These are phyloP conservation scores for Acrocalymma vagum DNA, from an alignment of 2,329 filamentous ascomycete genomes.

Conservation along the genomic window DNA sequence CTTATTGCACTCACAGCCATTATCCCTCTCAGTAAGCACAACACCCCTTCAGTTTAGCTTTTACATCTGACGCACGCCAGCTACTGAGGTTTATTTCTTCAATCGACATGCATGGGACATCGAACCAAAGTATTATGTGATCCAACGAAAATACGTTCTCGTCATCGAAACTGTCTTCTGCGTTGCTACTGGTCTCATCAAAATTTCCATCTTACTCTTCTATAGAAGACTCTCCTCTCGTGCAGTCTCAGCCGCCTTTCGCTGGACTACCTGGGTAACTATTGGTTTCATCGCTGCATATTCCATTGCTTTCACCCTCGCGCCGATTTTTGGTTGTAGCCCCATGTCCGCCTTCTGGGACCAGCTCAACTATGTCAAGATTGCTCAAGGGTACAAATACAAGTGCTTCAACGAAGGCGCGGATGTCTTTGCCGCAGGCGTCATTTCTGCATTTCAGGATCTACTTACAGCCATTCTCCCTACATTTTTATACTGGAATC, in stretches of 20 bases:
- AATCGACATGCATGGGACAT: constrained; percentile 40
- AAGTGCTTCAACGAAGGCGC: constrained; percentile 43
- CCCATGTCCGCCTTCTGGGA: constrained; percentile 44
- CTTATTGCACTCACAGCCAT: constrained; percentile 28
- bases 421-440: constrained; percentile 34
- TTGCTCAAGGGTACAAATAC: constrained; percentile 31
- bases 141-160: constrained; percentile 37
- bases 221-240: constrained; percentile 38
- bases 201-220: constrained; percentile 44
- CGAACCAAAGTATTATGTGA: constrained; percentile 18
- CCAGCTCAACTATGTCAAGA: constrained; percentile 26
- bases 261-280: constrained; percentile 31
- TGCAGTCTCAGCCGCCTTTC: constrained; percentile 32
- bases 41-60: background rate
- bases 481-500: constrained; percentile 42
- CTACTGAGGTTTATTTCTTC: constrained; percentile 21
- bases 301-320: constrained; percentile 35
- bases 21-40: constrained; percentile 26
- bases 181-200: constrained; percentile 36
- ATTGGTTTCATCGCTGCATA: constrained; percentile 37
- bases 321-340: constrained; percentile 37
- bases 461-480: constrained; percentile 40
- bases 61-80: constrained; percentile 22
- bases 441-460: constrained; percentile 38
- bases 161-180: constrained; percentile 36